phyloP scores from a whole-genome alignment of 208 protist species.

The Trypanosoma rangeli region DNA sequence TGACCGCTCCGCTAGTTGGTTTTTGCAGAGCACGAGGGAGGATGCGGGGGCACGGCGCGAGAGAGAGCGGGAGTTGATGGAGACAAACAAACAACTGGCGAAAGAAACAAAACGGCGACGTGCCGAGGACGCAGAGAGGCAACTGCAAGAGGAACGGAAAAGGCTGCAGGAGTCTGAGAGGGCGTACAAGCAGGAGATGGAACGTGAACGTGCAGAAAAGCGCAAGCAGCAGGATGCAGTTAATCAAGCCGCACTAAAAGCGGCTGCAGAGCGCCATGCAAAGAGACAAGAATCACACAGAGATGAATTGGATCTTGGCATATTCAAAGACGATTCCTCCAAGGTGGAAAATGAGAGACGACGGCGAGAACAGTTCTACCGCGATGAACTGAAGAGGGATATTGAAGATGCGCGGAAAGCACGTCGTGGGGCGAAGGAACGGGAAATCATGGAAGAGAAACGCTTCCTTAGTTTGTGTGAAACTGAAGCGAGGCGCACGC shows the following conservation, averaged over 20 bases:
- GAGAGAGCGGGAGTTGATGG: conserved; percentile 22
- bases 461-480: conserved; percentile 25
- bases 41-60: not conserved
- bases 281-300: conserved; percentile 4
- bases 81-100: conserved; percentile 24
- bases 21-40: not conserved
- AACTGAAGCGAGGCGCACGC: conserved; percentile 8
- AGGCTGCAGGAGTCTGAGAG: conserved; percentile 1
- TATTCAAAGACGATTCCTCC: conserved; percentile 11
- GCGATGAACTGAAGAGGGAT: conserved; percentile 29
- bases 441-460: conserved; percentile 23
- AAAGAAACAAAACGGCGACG: conserved; percentile 20
- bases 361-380: conserved; percentile 25
- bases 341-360: conserved; percentile 20
- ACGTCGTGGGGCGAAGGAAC: conserved; percentile 14
- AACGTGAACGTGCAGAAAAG: conserved; percentile 6
- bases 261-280: conserved; percentile 17
- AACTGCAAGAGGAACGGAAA: conserved; percentile 23
- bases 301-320: not conserved
- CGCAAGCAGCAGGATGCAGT: conserved; percentile 12
- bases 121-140: conserved; percentile 11
- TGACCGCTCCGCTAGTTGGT: not conserved
- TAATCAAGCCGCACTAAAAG: conserved; percentile 10
- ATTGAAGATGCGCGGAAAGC: conserved; percentile 29
- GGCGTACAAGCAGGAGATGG: conserved; percentile 10